phyloP scores from a whole-genome alignment of 2,329 filamentous ascomycete species.

The Fusarium gaditjirri region DNA sequence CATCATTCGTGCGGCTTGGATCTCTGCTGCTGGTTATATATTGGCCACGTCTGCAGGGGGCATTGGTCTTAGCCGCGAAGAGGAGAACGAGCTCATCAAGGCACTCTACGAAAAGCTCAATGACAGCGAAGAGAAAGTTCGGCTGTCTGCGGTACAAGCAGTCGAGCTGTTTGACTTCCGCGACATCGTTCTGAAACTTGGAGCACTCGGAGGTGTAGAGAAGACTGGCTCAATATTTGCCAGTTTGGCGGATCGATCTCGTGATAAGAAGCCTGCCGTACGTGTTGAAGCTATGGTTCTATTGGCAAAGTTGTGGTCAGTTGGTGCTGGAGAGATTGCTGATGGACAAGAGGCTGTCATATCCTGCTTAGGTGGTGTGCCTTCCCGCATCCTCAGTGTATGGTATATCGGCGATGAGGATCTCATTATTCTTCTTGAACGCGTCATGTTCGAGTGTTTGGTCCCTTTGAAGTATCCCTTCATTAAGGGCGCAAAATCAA shows the following conservation, averaged over 20 bases:
- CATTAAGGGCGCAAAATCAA: conserved; percentile 65
- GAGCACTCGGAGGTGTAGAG: conserved; percentile 76
- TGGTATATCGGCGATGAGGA: conserved; percentile 92
- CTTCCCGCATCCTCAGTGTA: conserved; percentile 84
- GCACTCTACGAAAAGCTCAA: conserved; percentile 82
- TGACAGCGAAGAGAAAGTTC: conserved; percentile 91
- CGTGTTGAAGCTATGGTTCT: conserved; percentile 88
- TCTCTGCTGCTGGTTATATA: conserved; percentile 84
- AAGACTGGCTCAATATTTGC: conserved; percentile 82
- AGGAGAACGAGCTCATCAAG: conserved; percentile 79
- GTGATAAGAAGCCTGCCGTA: conserved; percentile 84
- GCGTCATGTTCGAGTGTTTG: conserved; percentile 85
- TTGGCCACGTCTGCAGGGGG: conserved; percentile 91
- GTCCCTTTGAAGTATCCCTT: conserved; percentile 90
- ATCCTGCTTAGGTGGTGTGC: conserved; percentile 81
- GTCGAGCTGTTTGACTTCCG: conserved; percentile 83
- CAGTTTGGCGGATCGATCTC: conserved; percentile 86
- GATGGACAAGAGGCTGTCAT: conserved; percentile 81
- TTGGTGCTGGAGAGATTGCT: conserved; percentile 86
- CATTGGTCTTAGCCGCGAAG: conserved; percentile 84
- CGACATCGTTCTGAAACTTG: conserved; percentile 85
- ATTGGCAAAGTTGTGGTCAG: conserved; percentile 91
- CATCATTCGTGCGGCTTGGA: conserved; percentile 86
- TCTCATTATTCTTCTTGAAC: conserved; percentile 84
- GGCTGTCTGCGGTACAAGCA: conserved; percentile 86